Evolutionary conservation across 257 asterid species (phyloP).

Genomic region (Mentha longifolia): DNA sequence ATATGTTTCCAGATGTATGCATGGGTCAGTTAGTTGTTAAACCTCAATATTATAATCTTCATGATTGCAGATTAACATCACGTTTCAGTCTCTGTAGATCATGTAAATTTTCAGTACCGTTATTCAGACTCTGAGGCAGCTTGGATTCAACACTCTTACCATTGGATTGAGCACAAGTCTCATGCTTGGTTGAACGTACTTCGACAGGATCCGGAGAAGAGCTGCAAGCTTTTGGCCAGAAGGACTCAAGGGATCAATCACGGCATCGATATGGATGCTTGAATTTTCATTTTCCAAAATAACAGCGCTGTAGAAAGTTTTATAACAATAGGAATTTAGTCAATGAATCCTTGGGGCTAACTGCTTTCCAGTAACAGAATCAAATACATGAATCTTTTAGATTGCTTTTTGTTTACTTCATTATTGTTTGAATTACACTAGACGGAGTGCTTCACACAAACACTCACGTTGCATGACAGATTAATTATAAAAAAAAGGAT

Average conservation of each 20-base stretch:
- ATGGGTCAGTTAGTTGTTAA: neutral
- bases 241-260: slow-evolving; percentile 94
- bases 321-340: slow-evolving; percentile 29
- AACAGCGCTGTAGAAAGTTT: slow-evolving; percentile 75
- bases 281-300: slow-evolving; percentile 68
- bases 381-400: neutral
- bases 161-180: slow-evolving; percentile 94
- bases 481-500: slow-evolving; percentile 9
- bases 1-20: neutral
- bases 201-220: slow-evolving; percentile 81
- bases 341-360: slow-evolving; percentile 23
- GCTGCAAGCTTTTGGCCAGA: slow-evolving; percentile 95
- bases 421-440: neutral
- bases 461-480: neutral
- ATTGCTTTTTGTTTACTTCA: neutral
- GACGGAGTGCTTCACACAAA: neutral
- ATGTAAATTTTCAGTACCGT: slow-evolving; percentile 4
- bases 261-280: slow-evolving; percentile 95
- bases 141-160: slow-evolving; percentile 41
- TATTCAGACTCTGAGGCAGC: neutral
- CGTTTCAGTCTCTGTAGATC: slow-evolving; percentile 1
- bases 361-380: slow-evolving; percentile 14
- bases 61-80: neutral
- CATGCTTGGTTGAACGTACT: slow-evolving; percentile 87
- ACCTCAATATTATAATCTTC: slow-evolving; percentile 1